A percentile compares a stretch with the other conserved stretches of the same genome.
These are phyloP conservation scores for Rhizoclosmatium sp. DNA, from an alignment of 192 early-diverging fungal genomes.

Conservation along the genomic window DNA sequence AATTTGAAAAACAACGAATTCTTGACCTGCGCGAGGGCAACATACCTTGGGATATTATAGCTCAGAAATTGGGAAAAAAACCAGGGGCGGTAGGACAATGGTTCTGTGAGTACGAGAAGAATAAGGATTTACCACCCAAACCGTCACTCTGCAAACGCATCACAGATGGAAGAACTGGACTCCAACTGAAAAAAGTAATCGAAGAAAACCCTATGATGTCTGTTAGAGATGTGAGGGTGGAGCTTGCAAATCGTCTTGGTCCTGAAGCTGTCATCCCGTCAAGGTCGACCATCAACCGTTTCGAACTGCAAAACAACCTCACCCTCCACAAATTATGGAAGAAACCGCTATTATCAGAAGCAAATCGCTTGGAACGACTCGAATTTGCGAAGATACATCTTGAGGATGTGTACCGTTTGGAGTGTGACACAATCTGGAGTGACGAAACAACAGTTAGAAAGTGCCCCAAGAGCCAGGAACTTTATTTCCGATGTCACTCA, in stretches of 20 bases:
- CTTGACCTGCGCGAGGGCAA: background rate
- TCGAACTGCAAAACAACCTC: background rate
- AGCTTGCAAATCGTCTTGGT: background rate
- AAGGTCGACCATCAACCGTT: background rate
- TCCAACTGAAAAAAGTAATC: conserved; percentile 3
- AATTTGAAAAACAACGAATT: background rate
- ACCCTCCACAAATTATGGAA: background rate
- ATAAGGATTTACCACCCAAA: background rate
- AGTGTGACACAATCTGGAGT: background rate
- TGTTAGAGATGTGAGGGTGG: conserved; percentile 1
- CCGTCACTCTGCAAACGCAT: background rate
- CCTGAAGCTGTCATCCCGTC: background rate
- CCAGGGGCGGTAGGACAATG: background rate
- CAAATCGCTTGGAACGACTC: background rate
- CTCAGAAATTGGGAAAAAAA: background rate
- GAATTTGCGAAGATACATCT: background rate
- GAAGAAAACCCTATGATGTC: background rate
- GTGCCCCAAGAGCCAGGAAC: background rate
- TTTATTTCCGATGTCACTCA: conserved; percentile 1
- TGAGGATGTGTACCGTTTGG: background rate
- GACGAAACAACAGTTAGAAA: no score
- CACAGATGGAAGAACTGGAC: background rate
- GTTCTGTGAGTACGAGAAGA: background rate
- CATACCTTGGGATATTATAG: background rate
- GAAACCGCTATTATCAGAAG: background rate